Percentiles rank a stretch among this genome's conserved stretches.
phyloP scores from a whole-genome alignment of 768 basidiomycete species.

The Kwoniella pini region DNA sequence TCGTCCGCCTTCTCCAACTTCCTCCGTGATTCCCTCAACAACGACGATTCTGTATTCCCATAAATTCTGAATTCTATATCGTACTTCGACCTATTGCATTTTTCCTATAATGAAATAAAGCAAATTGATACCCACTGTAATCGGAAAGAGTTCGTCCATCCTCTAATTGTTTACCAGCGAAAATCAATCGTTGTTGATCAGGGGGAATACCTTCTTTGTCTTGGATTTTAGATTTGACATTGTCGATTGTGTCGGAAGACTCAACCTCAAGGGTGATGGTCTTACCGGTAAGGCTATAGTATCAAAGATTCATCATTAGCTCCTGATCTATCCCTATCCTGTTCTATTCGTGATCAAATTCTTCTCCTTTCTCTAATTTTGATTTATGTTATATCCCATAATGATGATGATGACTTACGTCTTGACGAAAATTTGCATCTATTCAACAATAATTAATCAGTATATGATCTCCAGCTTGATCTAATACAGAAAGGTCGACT shows the following conservation, averaged over 20 bases:
- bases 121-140: constrained; percentile 49
- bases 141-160: constrained; percentile 57
- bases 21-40: no score
- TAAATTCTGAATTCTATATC: no score
- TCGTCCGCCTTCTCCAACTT: no score
- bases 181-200: constrained; percentile 60
- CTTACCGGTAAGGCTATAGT: constrained; percentile 64
- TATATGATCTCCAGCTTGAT: not conserved
- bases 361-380: not conserved
- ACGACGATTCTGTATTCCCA: no score
- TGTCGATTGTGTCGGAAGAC: constrained; percentile 59
- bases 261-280: constrained; percentile 66
- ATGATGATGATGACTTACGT: constrained; percentile 31
- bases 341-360: not conserved
- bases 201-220: constrained; percentile 58
- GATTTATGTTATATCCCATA: not conserved
- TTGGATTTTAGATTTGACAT: constrained; percentile 58
- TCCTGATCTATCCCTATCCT: not conserved
- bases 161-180: constrained; percentile 60
- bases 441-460: not conserved
- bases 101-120: not conserved
- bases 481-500: not conserved
- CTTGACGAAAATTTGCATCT: constrained; percentile 54
- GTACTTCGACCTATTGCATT: not conserved
- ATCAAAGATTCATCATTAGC: not conserved